Base-by-base conservation (phyloP, 257 asterid species). In the Buddleja alternifolia region DNA sequence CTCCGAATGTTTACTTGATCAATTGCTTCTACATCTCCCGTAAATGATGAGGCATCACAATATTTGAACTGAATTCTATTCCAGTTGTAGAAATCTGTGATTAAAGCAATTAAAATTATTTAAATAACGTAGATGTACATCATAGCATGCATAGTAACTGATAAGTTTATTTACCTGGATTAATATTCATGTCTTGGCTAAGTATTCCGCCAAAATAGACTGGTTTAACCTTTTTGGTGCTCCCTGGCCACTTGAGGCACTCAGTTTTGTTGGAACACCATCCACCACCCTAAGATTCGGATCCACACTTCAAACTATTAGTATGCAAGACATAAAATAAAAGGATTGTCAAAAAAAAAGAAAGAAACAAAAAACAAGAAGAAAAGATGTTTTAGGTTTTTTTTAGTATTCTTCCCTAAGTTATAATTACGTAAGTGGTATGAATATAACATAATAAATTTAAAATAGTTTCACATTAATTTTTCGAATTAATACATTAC, bases 261-360 rank as follows among this genome's bases (percentile, higher is more conserved):
- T 29, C 34, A 29, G 34, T 29, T 2, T 29, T 5, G 5, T 29
- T 29, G 34, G 34, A 1, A 29, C 34, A 77, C 82, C 82, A 77
- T 48, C 75, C 82, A 21, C 82, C 82, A 14, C 76, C 75, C 82
- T 77, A 54, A 57, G n/a, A n/a, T n/a, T n/a, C n/a, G n/a, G 56
- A 39, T 3, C 10, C 14, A 25, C 12, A 7, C 1, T 2, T 1
- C 14, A 41, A 11, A 1, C 53, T 14, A 19, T 32, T 17, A 0
- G 3, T 20, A 58, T 32, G 6, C 17, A 23, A 8, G n/a, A 19
- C 20, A 15, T 14, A 1, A 10, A 12, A 42, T 42, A 7, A n/a
- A 14, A 45, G 3, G 17, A 51, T 19, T 48, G 1, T 17, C 10
- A 14, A 19, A 50, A 19, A 7, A 19, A 50, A 4, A 7, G 10